Conservation (phyloP, 2,329 filamentous ascomycete genomes). For the Aspergillus brunneoviolaceus region DNA sequence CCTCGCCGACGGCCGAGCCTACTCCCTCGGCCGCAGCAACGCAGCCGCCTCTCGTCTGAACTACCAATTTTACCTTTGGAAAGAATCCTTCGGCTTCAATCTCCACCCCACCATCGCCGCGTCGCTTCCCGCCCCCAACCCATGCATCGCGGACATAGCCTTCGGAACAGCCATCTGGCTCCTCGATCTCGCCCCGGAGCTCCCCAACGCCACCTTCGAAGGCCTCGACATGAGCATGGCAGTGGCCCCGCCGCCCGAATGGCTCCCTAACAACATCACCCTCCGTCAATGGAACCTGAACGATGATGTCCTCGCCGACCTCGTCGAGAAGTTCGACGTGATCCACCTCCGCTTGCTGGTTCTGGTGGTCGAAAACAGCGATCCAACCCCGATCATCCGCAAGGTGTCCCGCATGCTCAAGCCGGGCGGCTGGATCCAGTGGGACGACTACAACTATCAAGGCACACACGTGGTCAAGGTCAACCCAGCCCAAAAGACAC, state of each 20-base stretch:
- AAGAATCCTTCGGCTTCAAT: not conserved
- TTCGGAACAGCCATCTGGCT: constrained; percentile 23
- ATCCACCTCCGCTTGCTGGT: constrained; percentile 21
- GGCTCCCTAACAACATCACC: constrained; percentile 16
- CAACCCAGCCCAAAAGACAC: not conserved
- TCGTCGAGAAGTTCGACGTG: constrained; percentile 24
- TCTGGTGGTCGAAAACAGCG: constrained; percentile 6
- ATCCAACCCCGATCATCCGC: constrained; percentile 1
- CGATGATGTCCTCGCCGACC: constrained; percentile 12
- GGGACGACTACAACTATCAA: constrained; percentile 7
- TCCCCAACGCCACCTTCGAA: constrained; percentile 14
- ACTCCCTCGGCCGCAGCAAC: not conserved
- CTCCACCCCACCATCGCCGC: constrained; percentile 12
- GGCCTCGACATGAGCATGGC: constrained; percentile 19
- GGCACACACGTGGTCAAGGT: not conserved
- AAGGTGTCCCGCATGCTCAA: constrained; percentile 8
- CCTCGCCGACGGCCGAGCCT: not conserved
- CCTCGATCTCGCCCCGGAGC: constrained; percentile 8
- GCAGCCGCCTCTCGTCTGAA: not conserved
- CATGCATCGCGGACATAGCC: constrained; percentile 22
- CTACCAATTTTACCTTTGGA: not conserved
- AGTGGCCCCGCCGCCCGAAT: constrained; percentile 8
- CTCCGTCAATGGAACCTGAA: constrained; percentile 17
- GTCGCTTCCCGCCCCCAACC: not conserved
- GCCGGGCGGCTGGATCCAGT: constrained; percentile 12